Base-by-base conservation (phyloP, 1,139 yeast genomes). In the Protomyces inundatus region DNA sequence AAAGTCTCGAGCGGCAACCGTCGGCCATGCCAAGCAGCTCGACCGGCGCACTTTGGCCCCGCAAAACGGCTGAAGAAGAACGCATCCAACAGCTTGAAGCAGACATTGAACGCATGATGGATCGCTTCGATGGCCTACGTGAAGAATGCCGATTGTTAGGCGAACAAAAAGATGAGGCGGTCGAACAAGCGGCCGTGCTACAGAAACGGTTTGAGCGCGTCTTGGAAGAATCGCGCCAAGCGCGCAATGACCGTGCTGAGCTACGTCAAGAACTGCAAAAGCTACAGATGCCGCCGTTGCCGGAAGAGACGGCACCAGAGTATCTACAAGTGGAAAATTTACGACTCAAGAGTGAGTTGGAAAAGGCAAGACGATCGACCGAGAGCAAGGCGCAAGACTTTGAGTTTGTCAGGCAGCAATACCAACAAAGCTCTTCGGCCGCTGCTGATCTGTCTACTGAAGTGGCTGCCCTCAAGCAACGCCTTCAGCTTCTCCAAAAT, bases 391-490 rank as follows among this genome's bases (percentile, higher is more conserved):
- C 53, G 42, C 62, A 58, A 14, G 62, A 58, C 37, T 58, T 58
- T 23, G 62, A 58, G n/a, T 58, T 58, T 32, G 62, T 58, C 34
- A n/a, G 62, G 23, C 62, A 58, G 36, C 62, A 58, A 34, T 58
- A 58, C 52, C 62, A 58, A 23, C 62, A 58, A 33, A 51, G 56
- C 23, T 58, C 62, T 4, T 39, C 46, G 33, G 62, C 62, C 12
- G 62, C 62, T 3, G 62, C 62, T 12, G 62, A 39, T 10, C 33
- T 58, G 16, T 55, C 62, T 5, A 34, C 51, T 10, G 62, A 58
- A 16, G 54, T 51, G 35, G 52, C 35, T 4, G 14, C 36, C 6
- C 46, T 36, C 34, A 14, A 32, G 34, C 34, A 52, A 10, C 52
- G 52, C 32, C 14, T 58, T 1, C 23, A 6, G 5, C 16, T 34